phyloP scores from a whole-genome alignment of 2,329 filamentous ascomycete species.

The Cercospora brassicicola region DNA sequence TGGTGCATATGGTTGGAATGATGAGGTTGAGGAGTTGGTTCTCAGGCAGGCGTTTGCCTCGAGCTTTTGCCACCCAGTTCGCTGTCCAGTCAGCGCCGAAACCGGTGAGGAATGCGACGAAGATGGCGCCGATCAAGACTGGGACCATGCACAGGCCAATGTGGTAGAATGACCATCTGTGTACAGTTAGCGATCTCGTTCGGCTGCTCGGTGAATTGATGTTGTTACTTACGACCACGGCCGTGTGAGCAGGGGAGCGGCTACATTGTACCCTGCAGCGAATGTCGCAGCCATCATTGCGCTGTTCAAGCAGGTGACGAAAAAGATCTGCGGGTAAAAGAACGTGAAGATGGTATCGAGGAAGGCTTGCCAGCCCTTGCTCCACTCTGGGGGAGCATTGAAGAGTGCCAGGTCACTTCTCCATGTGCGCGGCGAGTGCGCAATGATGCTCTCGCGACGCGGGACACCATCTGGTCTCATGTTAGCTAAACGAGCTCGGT shows the following conservation, averaged over 20 bases:
- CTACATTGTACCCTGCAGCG: constrained; percentile 32
- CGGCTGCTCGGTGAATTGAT: background rate
- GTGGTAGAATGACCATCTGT: constrained; percentile 30
- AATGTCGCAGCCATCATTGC: constrained; percentile 35
- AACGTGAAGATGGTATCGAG: constrained; percentile 37
- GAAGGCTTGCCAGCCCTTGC: constrained; percentile 31
- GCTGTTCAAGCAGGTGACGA: constrained; percentile 37
- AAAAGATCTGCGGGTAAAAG: constrained; percentile 38
- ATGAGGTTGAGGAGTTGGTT: constrained; percentile 35
- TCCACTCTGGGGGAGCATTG: constrained; percentile 28
- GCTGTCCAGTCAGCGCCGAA: constrained; percentile 32
- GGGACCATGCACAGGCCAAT: constrained; percentile 33
- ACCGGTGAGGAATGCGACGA: constrained; percentile 31
- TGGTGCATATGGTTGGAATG: constrained; percentile 31
- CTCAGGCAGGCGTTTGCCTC: constrained; percentile 34
- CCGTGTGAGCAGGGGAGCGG: constrained; percentile 30
- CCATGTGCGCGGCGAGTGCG: constrained; percentile 26
- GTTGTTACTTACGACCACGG: constrained; percentile 26
- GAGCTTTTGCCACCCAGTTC: constrained; percentile 31
- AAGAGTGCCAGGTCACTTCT: constrained; percentile 32
- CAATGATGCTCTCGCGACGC: constrained; percentile 15
- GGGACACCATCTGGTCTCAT: constrained; percentile 21
- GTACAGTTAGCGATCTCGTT: constrained; percentile 5
- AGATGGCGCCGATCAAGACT: constrained; percentile 31
- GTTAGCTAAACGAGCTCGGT: background rate